Conservation (phyloP, 169 alveolate species). For the Plasmodium falciparum region DNA sequence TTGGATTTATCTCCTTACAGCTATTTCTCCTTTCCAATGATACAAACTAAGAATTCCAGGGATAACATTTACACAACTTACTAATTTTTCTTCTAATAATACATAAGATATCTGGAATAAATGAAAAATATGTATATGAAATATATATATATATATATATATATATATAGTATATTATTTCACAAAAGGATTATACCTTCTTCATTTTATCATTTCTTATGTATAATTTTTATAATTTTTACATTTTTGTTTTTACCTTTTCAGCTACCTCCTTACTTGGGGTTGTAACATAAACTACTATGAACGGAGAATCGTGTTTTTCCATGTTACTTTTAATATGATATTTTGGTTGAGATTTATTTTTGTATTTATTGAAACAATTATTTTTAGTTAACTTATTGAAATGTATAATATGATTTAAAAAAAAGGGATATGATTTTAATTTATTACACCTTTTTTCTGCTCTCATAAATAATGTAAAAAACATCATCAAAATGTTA, state of each 20-base stretch:
- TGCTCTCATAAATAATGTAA: conserved; percentile 21
- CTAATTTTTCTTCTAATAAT: conserved; percentile 48
- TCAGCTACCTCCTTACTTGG: conserved; percentile 74
- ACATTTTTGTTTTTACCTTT: conserved; percentile 5
- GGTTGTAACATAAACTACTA: conserved; percentile 68
- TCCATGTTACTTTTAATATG: conserved; percentile 9
- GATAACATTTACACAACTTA: conserved; percentile 56
- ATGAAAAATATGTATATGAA: too few relatives aligned
- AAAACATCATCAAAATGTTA: conserved; percentile 41
- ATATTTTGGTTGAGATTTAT: background rate
- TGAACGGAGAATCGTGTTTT: conserved; percentile 4
- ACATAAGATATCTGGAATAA: conserved; percentile 37
- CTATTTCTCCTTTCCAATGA: conserved; percentile 78
- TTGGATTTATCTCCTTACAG: conserved; percentile 9
- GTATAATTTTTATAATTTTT: too few relatives aligned
- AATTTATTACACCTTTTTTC: conserved; percentile 18
- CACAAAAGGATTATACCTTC: too few relatives aligned
- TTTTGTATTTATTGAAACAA: background rate
- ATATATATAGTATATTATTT: too few relatives aligned
- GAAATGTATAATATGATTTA: conserved; percentile 20
- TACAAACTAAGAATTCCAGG: conserved; percentile 63
- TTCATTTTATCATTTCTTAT: too few relatives aligned
- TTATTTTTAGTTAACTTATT: background rate
- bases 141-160: too few relatives aligned
- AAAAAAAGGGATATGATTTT: conserved; percentile 24